Conservation (phyloP, 495 filamentous ascomycete species). For the Lentithecium fluviatile region DNA sequence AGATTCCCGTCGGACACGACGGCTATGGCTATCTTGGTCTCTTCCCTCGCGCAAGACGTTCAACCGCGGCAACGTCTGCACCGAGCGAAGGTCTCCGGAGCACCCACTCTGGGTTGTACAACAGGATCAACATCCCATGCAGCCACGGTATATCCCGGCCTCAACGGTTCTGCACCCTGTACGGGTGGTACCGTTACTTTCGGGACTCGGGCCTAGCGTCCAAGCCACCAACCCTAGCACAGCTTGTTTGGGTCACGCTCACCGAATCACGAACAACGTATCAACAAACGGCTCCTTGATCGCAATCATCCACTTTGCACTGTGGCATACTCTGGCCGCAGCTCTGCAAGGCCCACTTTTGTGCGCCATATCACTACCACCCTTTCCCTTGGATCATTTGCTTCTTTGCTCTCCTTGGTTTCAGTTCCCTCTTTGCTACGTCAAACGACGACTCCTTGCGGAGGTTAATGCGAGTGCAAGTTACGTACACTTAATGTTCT, state of each 20-base stretch:
- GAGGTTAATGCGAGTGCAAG: conserved; percentile 12
- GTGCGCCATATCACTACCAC: neutral
- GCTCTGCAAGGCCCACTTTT: too few species aligned
- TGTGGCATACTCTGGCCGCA: too few species aligned
- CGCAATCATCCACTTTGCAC: too few species aligned
- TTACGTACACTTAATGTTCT: conserved; percentile 11
- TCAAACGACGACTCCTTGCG: neutral
- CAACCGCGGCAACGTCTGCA: too few species aligned
- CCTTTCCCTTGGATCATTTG: neutral
- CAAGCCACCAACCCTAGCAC: neutral
- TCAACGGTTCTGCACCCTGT: neutral
- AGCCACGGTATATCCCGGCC: neutral
- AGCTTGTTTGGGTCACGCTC: too few species aligned
- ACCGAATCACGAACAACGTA: neutral
- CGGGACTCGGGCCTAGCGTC: neutral
- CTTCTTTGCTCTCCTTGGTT: neutral
- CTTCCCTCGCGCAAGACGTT: too few species aligned
- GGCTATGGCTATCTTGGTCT: too few species aligned
- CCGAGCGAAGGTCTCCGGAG: neutral
- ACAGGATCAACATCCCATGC: neutral
- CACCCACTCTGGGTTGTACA: neutral
- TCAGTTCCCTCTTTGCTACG: neutral
- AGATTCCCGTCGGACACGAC: neutral
- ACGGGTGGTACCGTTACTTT: neutral
- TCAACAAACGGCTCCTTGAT: neutral